Conservation (phyloP, 768 basidiomycete genomes). For the Rhodosporidiobolus sp. region DNA sequence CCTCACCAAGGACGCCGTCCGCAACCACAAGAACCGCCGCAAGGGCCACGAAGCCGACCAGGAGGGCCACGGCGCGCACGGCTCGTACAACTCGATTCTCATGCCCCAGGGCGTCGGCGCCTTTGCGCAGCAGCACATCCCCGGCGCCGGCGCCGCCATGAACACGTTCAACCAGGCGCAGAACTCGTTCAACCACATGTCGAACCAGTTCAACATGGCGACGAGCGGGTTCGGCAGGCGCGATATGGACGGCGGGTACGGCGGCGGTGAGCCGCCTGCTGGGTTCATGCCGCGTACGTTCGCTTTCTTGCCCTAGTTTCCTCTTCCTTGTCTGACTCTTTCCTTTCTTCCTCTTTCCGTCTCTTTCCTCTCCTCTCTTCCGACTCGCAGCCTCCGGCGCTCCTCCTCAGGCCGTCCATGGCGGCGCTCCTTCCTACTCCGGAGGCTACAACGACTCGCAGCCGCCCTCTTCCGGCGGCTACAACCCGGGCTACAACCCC, state of each 20-base stretch:
- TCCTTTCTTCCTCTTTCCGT: not conserved
- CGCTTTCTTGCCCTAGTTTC: not conserved
- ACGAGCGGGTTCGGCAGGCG: constrained; percentile 7
- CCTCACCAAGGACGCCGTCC: constrained; percentile 62
- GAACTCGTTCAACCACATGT: constrained; percentile 12
- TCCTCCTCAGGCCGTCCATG: constrained; percentile 28
- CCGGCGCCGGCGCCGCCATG: constrained; percentile 29
- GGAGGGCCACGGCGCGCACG: constrained; percentile 54
- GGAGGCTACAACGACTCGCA: constrained; percentile 2
- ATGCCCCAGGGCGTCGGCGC: constrained; percentile 27
- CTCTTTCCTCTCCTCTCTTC: not conserved
- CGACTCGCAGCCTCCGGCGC: constrained; percentile 1
- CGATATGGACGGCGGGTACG: constrained; percentile 6
- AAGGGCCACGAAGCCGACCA: constrained; percentile 55
- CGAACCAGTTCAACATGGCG: not conserved
- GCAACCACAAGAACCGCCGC: constrained; percentile 69
- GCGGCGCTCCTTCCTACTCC: constrained; percentile 18
- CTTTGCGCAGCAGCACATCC: constrained; percentile 37
- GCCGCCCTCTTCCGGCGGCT: no score
- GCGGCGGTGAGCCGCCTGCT: not conserved
- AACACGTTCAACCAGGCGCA: constrained; percentile 23
- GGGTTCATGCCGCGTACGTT: constrained; percentile 24
- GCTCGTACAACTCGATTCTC: constrained; percentile 33
- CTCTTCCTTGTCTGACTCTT: not conserved
- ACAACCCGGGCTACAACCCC: not conserved